phyloP scores from a whole-genome alignment of 2,329 filamentous ascomycete genomes.

The Colletotrichum limetticola region DNA sequence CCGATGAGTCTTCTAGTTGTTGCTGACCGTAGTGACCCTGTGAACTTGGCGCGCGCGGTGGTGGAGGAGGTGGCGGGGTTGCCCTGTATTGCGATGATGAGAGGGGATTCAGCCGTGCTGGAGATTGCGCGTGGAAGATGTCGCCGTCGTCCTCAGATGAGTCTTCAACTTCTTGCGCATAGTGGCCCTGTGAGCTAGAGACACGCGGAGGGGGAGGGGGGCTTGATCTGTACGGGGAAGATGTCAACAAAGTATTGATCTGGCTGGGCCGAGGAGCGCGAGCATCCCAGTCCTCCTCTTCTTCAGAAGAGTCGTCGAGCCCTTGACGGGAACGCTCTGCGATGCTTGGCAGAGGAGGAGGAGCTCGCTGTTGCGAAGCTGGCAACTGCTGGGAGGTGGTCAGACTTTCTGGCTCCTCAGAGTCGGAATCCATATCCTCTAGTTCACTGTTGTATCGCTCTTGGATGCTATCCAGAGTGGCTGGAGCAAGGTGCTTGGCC shows the following conservation, averaged over 20 bases:
- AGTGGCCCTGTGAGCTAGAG: not conserved
- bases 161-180: slow-evolving; percentile 3
- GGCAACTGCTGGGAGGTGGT: slow-evolving; percentile 22
- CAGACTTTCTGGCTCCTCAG: slow-evolving; percentile 25
- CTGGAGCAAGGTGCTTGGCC: not conserved
- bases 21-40: not conserved
- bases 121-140: not conserved
- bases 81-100: slow-evolving; percentile 9
- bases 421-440: slow-evolving; percentile 31
- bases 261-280: not conserved
- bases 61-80: not conserved
- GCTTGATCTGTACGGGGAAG: slow-evolving; percentile 13
- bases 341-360: slow-evolving; percentile 20
- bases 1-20: slow-evolving; percentile 12
- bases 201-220: not conserved
- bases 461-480: slow-evolving; percentile 20
- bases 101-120: not conserved
- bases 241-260: slow-evolving; percentile 9
- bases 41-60: slow-evolving; percentile 1
- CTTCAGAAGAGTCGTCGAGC: slow-evolving; percentile 6
- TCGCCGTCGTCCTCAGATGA: slow-evolving; percentile 9
- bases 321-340: slow-evolving; percentile 11
- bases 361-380: not conserved
- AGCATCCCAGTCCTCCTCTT: not conserved
- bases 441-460: slow-evolving; percentile 34